Evolutionary conservation across 2,329 filamentous ascomycete species (phyloP), one percentile per base, ranked within the genome.

Genomic region (Fonsecaea nubica): DNA sequence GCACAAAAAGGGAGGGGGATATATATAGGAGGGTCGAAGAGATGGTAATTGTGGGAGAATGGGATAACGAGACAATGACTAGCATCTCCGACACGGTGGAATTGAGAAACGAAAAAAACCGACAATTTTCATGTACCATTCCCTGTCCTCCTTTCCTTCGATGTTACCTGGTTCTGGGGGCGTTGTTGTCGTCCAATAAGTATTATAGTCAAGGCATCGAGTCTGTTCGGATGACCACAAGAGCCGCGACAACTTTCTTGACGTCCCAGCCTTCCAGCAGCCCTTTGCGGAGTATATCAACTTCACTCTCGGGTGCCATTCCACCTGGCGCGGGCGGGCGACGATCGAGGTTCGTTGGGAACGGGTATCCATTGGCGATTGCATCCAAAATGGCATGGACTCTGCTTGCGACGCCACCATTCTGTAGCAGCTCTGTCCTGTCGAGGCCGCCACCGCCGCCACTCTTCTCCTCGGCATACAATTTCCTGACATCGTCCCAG

Each of bases 231-330:
- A 83, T 76, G 71, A 72, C 70, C 70, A 69, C 73, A 62, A 86
- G 66, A 52, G 78, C 79, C 13, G 64, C 67, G n/a, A 87, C 68
- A 7, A 84, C 76, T 40, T 77, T 71, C 9, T 77, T 73, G 25
- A 71, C 80, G 12, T 69, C 74, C 80, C 79, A 84, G 0, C 75
- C 77, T 54, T 78, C 76, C 50, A 77, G 62, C 63, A 89, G 71
- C 0, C 77, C 83, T 60, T 76, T 77, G 3, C 79, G 54, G 35
- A 88, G 66, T 12, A 87, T 52, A 62, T 85, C 82, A 72, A 87
- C 83, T 76, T 89, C 86, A 67, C 83, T 87, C 72, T 83, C 81
- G 2, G 86, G 86, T 9, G 86, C 85, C 86, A 89, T 87, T 0
- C 83, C 86, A 52, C 82, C 82, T 0, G 82, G 82, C 35, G 80